A percentile compares a stretch with the other conserved stretches of the same genome.
phyloP scores from a whole-genome alignment of 345 rosid genomes.

The Noccaea bulbosa region DNA sequence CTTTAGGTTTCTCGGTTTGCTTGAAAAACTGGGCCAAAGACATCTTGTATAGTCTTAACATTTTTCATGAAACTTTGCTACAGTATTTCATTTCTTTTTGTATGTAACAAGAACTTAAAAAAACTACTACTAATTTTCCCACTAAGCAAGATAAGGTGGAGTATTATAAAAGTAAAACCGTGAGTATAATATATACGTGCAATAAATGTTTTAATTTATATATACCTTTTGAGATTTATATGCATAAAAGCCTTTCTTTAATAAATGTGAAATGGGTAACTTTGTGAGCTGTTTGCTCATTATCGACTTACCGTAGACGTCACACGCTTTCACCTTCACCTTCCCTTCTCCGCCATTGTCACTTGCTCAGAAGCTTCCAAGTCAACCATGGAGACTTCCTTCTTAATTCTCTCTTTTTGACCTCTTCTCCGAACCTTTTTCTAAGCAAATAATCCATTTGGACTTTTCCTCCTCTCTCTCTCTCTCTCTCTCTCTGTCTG shows the following conservation, averaged over 20 bases:
- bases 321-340: constrained; percentile 23
- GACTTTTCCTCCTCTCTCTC: constrained; percentile 22
- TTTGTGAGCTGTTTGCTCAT: not conserved
- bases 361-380: constrained; percentile 37
- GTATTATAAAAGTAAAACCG: no score
- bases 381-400: constrained; percentile 37
- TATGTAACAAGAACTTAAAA: no score
- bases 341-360: constrained; percentile 30
- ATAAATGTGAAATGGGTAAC: not conserved
- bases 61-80: no score
- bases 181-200: no score
- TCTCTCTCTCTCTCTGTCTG: not conserved
- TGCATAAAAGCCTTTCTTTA: not conserved
- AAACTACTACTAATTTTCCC: no score
- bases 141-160: no score
- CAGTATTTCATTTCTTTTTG: no score
- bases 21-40: not conserved
- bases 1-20: no score
- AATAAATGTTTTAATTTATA: no score
- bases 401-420: constrained; percentile 22
- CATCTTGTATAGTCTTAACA: no score
- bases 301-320: not conserved
- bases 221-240: not conserved
- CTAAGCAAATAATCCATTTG: not conserved
- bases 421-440: constrained; percentile 21